Evolutionary conservation across 176 grass and related monocot species (phyloP), one percentile per base, ranked within the genome.

Genomic region (Carex cristatella): DNA sequence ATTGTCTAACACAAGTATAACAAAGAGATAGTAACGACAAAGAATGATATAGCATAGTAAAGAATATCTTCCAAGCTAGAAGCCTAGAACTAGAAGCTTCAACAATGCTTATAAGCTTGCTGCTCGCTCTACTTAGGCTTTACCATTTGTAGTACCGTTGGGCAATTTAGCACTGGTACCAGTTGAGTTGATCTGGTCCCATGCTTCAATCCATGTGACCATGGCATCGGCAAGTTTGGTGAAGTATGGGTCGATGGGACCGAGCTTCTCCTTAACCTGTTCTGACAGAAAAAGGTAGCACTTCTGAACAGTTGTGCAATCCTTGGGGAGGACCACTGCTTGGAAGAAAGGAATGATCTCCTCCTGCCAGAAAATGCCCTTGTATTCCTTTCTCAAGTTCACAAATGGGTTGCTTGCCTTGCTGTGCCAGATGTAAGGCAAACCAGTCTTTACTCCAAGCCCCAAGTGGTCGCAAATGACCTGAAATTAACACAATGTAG

Each of bases 181-280:
- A 18, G 74, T 37, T 18, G 92, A 74, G 88, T 95, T 98, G 59
- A 93, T 86, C 80, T 93, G 92, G 85, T 98, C 91, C 95, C 95
- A 98, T 44, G 95, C 95, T 54, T 94, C 92, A 2, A 98, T 95
- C 92, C 92, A 98, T 80, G 95, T 91, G 65, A 90, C 88, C 95
- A 98, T 98, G 80, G 92, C 95, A 87, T 98, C 93, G 1, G 86
- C 92, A 4, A 98, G 91, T 84, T 93, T 98, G 77, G 78, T 23
- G 54, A 98, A 98, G 85, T 95, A 94, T 35, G 16, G 65, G 44
- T 90, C 89, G 2, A 90, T 79, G 75, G 86, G 86, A 59, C 85
- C 85, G 1, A 90, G 85, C 58, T 87, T 87, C 81, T 79, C 85
- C 65, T 48, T 87, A 16, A 90, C 85, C 89, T 87, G 38, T 49